These are phyloP conservation scores for Lycium barbarum DNA, from an alignment of 257 asterid genomes.

Conservation along the genomic window DNA sequence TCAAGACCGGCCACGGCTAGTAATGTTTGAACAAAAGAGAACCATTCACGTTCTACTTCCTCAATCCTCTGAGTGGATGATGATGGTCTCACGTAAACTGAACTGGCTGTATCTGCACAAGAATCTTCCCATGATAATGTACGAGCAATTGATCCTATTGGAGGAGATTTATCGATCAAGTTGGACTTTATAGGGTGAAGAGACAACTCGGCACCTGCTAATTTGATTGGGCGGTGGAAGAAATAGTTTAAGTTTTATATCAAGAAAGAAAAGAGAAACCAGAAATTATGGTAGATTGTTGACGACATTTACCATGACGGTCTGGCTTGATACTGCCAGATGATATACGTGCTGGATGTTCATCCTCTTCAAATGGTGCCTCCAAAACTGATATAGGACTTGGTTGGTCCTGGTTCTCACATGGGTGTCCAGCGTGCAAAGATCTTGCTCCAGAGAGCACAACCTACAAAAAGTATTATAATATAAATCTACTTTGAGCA, in stretches of 20 bases:
- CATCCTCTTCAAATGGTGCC: conserved; percentile 71
- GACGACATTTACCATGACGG: conserved; percentile 50
- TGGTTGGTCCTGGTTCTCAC: conserved; percentile 86
- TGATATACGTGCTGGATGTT: conserved; percentile 45
- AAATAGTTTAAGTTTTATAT: conserved; percentile 10
- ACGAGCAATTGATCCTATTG: conserved; percentile 91
- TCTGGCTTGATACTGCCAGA: conserved; percentile 52
- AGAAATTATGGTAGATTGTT: not conserved
- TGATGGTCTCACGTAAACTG: conserved; percentile 57
- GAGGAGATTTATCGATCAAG: conserved; percentile 94
- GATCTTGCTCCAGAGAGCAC: conserved; percentile 42
- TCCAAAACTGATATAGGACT: conserved; percentile 92
- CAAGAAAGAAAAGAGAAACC: conserved; percentile 7
- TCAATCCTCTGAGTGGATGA: conserved; percentile 50
- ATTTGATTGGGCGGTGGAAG: not conserved
- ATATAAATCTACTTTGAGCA: not conserved
- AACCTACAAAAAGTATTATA: conserved; percentile 51
- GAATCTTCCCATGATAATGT: conserved; percentile 73
- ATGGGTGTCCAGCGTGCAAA: conserved; percentile 48
- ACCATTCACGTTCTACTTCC: conserved; percentile 75
- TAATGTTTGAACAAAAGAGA: conserved; percentile 62
- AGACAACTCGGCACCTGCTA: conserved; percentile 60
- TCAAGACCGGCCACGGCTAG: conserved; percentile 71
- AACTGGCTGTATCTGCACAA: conserved; percentile 66
- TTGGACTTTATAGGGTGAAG: conserved; percentile 56